These are phyloP conservation scores for Acanthamoeba sp. DNA, from an alignment of 208 protist genomes.

Conservation along the genomic window DNA sequence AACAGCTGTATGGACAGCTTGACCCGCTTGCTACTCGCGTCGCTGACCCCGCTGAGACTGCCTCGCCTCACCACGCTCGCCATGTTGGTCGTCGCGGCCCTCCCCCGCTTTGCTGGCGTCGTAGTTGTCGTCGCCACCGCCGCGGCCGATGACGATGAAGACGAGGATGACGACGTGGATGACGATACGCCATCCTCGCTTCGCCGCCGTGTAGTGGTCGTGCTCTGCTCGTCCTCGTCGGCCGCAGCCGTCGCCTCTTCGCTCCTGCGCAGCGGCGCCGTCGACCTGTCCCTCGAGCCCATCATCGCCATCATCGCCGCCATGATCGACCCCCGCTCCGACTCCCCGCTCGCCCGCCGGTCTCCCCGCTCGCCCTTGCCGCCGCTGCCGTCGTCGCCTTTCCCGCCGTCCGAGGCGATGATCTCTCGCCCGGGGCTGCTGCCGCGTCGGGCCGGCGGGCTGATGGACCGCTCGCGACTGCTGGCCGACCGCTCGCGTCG, in stretches of 20 bases:
- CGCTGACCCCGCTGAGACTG: not conserved
- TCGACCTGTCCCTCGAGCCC: not conserved
- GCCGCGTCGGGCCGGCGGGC: not conserved
- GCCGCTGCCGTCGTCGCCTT: not conserved
- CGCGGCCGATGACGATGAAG: too few species aligned
- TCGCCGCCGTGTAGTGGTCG: not conserved
- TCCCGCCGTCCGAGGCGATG: not conserved
- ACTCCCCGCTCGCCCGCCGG: constrained; percentile 13
- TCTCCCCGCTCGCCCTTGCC: not conserved
- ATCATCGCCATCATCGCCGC: constrained; percentile 48
- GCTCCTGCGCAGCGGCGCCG: not conserved
- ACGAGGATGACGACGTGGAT: not conserved
- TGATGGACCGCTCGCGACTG: constrained; percentile 21
- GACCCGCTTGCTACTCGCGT: not conserved
- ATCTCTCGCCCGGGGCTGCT: not conserved
- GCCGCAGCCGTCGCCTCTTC: not conserved
- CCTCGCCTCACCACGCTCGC: not conserved
- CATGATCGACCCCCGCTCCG: constrained; percentile 45
- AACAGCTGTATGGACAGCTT: constrained; percentile 58
- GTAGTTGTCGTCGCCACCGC: too few species aligned
- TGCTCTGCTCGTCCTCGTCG: not conserved
- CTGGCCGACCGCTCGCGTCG: not conserved
- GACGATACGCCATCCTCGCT: not conserved
- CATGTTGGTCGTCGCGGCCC: not conserved
- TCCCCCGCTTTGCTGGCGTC: not conserved